Base-by-base conservation (phyloP, 805 yeast species). In the Millerago galiae region DNA sequence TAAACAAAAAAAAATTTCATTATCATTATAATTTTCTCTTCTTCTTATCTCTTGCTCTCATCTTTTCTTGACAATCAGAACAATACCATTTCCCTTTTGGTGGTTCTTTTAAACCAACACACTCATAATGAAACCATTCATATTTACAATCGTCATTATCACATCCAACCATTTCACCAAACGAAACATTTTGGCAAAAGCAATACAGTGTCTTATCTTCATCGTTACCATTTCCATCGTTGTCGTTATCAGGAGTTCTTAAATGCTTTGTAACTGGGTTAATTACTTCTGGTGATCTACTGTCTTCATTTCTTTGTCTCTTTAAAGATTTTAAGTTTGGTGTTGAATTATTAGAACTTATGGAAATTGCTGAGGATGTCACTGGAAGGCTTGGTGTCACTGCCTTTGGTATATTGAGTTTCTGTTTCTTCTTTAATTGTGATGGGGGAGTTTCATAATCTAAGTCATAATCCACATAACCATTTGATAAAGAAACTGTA, bases 101-200 rank as follows among this genome's bases (percentile, higher is more conserved):
- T 5, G 95, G 96, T 40, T 79, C 81, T 15, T 79, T 81, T 46
- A 91, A 68, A 1, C 95, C 95, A 34, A 91, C 96, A 68, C 99
- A 93, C 43, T 81, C 83, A 72, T 90, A 91, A 63, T 93, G 99
- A 66, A 91, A 91, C 98, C 98, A 91, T 60, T 88, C 96, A 50
- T 72, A 80, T 57, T 80, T 77, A 68, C 99, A 93, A 53, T 83
- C 80, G 18, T 83, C 83, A 49, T 88, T 85, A 59, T 91, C 99
- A 65, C 99, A 91, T 0, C 93, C 97, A 51, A 91, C 87, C 99
- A 91, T 91, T 54, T 82, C 87, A 18, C 99, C 99, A 63, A 83
- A 87, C 0, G 97, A 89, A 0, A 85, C 95, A 52, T 90, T 88
- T 58, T 88, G 95, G 59, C 99, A 91, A 65, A 85, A 84, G 62